Base-by-base conservation (phyloP, 176 grass and related monocot species). In the Musa troglodytarum region DNA sequence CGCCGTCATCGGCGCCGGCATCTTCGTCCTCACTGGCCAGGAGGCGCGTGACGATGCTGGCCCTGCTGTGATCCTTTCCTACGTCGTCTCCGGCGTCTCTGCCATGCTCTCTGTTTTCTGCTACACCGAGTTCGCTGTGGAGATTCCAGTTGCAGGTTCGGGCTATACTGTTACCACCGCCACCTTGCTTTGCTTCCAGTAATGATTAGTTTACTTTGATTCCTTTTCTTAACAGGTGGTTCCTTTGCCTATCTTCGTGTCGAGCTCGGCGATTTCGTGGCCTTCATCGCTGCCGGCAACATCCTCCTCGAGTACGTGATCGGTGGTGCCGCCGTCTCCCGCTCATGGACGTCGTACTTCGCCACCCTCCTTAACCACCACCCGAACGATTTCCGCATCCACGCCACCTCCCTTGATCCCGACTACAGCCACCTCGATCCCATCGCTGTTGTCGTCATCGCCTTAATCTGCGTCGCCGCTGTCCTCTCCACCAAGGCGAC, bases 21-120 rank as follows among this genome's bases (percentile, higher is more conserved):
- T 78, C 49, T 78, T 68, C 63, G 63, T 67, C n/a, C 76, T 67
- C 50, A 68, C 76, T 2, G 75, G 75, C 11, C 75, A 65, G 26
- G 75, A 77, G 61, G 75, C 75, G 10, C 28, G 61, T 5, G 59
- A 66, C 11, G 50, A 9, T 1, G 34, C 76, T 7, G 76, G 76
- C 1, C 76, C 76, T 1, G 50, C 76, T 9, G 63, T 78, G 11
- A 52, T 67, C 8, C 16, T 78, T 22, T 78, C 76, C 14, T 78
- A 78, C 76, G 63, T 67, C 12, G 19, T 66, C 20, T 67, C 76
- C 50, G 76, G 76, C 21, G 10, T 78, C 50, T 78, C 76, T 50
- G 76, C 76, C 14, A 65, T 78, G 76, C 76, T 78, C 6, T 78
- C 76, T 15, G 61, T 67, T 21, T 78, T 78, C 76, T 78, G 76